Evolutionary conservation across 768 basidiomycete genomes (phyloP), one percentile per base, ranked within the genome.

Genomic region (Gymnopilus dilepis): DNA sequence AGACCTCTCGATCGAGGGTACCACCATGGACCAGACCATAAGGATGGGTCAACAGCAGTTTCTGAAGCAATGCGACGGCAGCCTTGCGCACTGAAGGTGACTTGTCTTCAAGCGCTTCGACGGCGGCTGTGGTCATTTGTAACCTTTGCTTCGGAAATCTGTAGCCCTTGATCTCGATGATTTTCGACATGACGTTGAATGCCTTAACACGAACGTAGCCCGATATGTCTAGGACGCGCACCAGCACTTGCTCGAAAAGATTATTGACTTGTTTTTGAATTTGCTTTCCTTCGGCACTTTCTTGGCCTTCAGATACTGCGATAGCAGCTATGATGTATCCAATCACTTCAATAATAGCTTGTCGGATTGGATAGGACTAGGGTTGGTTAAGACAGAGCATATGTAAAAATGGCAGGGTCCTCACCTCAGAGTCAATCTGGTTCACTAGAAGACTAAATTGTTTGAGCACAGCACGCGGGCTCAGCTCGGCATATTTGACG

Each of bases 291-390:
- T 83, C 80, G 51, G 81, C 79, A 55, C 80, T 77, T 68, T 84
- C 70, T 21, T 78, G 77, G 41, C 83, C 83, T 19, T 77, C 74
- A 1, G 84, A 80, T 19, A 77, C 73, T 2, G 86, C 82, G n/a
- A 98, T 84, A 65, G 98, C 93, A 43, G 82, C 80, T 70, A 99
- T 94, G 62, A 99, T 85, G 60, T 82, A 79, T 5, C 94, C 94
- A 40, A 99, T 86, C 59, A 96, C 84, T 72, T 99, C 97, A 53
- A 99, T 86, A 58, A 99, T 82, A 1, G 95, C 94, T 79, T 95
- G 91, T 41, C 97, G 94, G 88, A 99, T 95, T 0, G 95, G 93
- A 71, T 99, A 97, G 0, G 95, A 89, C 95, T 97, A 67, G 13
- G 19, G 33, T 48, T 37, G 37, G 26, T 51, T 22, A 52, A 26